phyloP scores from a whole-genome alignment of 2,329 filamentous ascomycete genomes.

The Verticillium tricorpus region DNA sequence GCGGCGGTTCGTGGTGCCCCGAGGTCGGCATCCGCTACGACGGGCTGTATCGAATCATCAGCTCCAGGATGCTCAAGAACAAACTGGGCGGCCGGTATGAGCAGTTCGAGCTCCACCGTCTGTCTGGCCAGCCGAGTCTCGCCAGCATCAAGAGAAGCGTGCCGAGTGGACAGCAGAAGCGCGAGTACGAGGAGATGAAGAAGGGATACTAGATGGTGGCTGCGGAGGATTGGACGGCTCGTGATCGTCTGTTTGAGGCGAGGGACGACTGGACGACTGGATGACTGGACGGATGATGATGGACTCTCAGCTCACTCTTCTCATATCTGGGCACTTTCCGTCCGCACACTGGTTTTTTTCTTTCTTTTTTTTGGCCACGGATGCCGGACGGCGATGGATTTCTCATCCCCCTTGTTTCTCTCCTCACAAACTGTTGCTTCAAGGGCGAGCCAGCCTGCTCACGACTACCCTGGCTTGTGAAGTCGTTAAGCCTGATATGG shows the following conservation, averaged over 20 bases:
- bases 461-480: too few species aligned
- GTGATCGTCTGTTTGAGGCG: too few species aligned
- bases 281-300: too few species aligned
- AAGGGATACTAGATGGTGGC: slow-evolving; percentile 12
- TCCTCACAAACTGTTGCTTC: too few species aligned
- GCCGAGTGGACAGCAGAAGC: slow-evolving; percentile 7
- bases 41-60: slow-evolving; percentile 25
- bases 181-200: slow-evolving; percentile 9
- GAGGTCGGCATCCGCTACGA: slow-evolving; percentile 28
- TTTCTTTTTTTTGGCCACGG: too few species aligned
- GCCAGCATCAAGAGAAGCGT: background rate
- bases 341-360: too few species aligned
- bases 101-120: slow-evolving; percentile 7
- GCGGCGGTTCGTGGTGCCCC: slow-evolving; percentile 11
- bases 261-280: background rate
- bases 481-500: too few species aligned
- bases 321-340: too few species aligned
- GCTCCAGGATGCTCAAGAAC: slow-evolving; percentile 6
- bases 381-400: too few species aligned
- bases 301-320: too few species aligned
- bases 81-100: slow-evolving; percentile 13
- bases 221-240: background rate
- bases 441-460: too few species aligned
- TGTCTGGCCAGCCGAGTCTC: slow-evolving; percentile 6
- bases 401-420: too few species aligned